phyloP scores from a whole-genome alignment of 371 early-diverging fungal species.

The Haplosporangium sp. region DNA sequence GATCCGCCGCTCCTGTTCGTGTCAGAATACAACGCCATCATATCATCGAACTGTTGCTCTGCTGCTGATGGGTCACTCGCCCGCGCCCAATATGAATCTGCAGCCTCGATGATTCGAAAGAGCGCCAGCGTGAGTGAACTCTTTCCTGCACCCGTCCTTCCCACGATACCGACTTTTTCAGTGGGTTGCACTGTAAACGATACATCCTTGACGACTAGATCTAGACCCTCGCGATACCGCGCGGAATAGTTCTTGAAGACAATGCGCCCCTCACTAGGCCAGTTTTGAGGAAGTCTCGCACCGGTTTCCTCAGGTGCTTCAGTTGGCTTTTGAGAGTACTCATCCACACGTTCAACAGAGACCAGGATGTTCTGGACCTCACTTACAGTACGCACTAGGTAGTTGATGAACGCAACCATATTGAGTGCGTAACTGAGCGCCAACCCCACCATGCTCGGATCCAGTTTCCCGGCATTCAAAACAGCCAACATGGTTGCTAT shows the following conservation, averaged over 20 bases:
- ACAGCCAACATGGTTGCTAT: slow-evolving; percentile 7
- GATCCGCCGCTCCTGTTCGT: slow-evolving; percentile 63
- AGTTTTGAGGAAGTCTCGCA: slow-evolving; percentile 56
- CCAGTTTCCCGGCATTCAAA: slow-evolving; percentile 39
- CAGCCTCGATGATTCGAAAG: slow-evolving; percentile 89
- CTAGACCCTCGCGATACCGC: slow-evolving; percentile 68
- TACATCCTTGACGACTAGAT: slow-evolving; percentile 73
- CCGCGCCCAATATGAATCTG: slow-evolving; percentile 23
- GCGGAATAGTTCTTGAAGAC: slow-evolving; percentile 67
- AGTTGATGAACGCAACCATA: slow-evolving; percentile 79
- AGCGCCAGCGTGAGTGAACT: slow-evolving; percentile 79
- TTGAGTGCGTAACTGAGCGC: slow-evolving; percentile 74
- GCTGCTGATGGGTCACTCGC: neutral
- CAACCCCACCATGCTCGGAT: slow-evolving; percentile 68
- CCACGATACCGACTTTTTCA: slow-evolving; percentile 69
- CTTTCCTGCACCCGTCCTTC: slow-evolving; percentile 77
- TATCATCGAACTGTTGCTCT: slow-evolving; percentile 66
- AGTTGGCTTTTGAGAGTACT: slow-evolving; percentile 66
- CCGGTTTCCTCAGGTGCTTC: slow-evolving; percentile 63
- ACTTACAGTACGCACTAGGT: slow-evolving; percentile 73
- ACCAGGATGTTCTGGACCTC: slow-evolving; percentile 70
- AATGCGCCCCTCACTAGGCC: slow-evolving; percentile 68
- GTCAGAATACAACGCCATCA: slow-evolving; percentile 24
- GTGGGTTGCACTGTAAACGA: slow-evolving; percentile 60
- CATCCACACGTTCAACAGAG: slow-evolving; percentile 70